Percentiles rank a stretch among this genome's conserved stretches.
Conservation (phyloP, 2,329 filamentous ascomycete genomes). For the Bipolaris cookei region DNA sequence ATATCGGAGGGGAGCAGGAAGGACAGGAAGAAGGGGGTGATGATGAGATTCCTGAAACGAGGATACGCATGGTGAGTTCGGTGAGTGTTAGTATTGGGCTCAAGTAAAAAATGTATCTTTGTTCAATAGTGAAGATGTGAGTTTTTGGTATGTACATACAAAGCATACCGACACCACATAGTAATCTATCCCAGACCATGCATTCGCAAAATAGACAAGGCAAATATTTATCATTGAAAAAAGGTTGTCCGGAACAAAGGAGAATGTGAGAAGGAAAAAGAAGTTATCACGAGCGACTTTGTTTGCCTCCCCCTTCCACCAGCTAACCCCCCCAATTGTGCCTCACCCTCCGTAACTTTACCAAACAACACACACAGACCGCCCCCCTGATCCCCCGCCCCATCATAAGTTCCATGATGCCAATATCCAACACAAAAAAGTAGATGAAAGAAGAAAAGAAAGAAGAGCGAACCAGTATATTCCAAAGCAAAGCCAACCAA, state of each 20-base stretch:
- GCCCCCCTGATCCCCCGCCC: background rate
- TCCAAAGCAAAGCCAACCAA: slow-evolving; percentile 4
- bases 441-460: background rate
- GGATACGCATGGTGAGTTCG: slow-evolving; percentile 46
- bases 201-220: too few relatives aligned
- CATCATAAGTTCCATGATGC: background rate
- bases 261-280: slow-evolving; percentile 7
- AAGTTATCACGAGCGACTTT: background rate
- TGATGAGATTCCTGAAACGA: slow-evolving; percentile 50
- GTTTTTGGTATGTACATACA: background rate
- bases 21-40: slow-evolving; percentile 22
- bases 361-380: background rate
- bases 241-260: slow-evolving; percentile 3
- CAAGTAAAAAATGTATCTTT: slow-evolving; percentile 15
- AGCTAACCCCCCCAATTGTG: background rate
- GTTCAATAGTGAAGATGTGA: background rate
- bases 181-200: background rate
- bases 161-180: background rate
- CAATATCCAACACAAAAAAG: background rate
- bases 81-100: slow-evolving; percentile 44
- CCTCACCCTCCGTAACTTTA: background rate
- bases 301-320: background rate
- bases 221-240: slow-evolving; percentile 47
- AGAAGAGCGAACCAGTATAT: background rate
- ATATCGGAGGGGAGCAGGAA: slow-evolving; percentile 5